These are phyloP conservation scores for Tetragonia tetragonoides DNA, from an alignment of 148 eudicot genomes.

Conservation along the genomic window DNA sequence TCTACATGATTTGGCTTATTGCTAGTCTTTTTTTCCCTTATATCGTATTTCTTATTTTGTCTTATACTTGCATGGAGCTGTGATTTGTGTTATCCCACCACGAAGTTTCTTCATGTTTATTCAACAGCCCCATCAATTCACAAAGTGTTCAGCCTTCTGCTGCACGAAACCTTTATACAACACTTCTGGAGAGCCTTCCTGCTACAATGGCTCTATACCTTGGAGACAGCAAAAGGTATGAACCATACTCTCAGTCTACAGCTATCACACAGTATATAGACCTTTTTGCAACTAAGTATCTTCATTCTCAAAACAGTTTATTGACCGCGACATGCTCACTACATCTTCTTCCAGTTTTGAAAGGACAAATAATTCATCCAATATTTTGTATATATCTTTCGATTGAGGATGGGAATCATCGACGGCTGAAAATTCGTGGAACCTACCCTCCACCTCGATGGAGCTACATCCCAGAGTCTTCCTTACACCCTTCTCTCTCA, in stretches of 20 bases:
- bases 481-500: constrained; percentile 63
- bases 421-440: constrained; percentile 57
- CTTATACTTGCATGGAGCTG: no score
- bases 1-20: no score
- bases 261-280: background rate
- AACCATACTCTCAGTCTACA: background rate
- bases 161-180: background rate
- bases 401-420: constrained; percentile 64
- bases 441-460: constrained; percentile 61
- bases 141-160: background rate
- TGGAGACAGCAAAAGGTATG: background rate
- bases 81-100: background rate
- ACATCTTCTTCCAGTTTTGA: constrained; percentile 30
- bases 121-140: background rate
- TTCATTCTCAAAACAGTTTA: constrained; percentile 11
- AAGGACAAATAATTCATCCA: constrained; percentile 32
- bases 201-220: background rate
- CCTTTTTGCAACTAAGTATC: constrained; percentile 7
- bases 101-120: background rate
- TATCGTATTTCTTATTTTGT: no score
- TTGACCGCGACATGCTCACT: background rate
- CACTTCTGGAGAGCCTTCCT: background rate
- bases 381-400: constrained; percentile 38
- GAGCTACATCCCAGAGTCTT: constrained; percentile 70
- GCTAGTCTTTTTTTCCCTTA: no score